These are phyloP conservation scores for Ustilago shanxiensis DNA, from an alignment of 1,284 basidiomycete genomes.

Conservation along the genomic window DNA sequence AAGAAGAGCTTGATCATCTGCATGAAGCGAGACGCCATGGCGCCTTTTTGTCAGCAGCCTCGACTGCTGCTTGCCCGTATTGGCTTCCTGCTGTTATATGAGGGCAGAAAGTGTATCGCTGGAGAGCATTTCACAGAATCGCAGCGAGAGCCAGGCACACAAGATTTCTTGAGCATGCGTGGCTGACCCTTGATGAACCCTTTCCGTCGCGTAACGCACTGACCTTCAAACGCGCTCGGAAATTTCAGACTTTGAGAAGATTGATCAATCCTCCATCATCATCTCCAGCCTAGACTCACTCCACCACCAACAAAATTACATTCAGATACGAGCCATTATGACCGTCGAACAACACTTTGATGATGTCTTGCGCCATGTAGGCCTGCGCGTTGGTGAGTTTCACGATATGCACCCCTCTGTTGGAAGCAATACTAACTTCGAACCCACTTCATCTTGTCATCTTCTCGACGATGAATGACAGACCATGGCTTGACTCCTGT, in stretches of 20 bases:
- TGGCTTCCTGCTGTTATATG: not conserved
- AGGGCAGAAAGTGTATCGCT: not conserved
- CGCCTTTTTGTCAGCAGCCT: not conserved
- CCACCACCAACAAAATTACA: no score
- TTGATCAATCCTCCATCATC: not conserved
- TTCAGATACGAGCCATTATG: constrained; percentile 22
- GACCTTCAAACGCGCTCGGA: constrained; percentile 5
- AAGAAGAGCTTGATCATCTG: not conserved
- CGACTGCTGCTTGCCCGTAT: not conserved
- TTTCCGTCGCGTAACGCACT: constrained; percentile 17
- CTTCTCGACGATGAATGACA: constrained; percentile 3
- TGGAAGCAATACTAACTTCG: not conserved
- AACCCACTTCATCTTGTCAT: not conserved
- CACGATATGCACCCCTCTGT: not conserved
- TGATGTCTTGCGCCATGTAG: constrained; percentile 43
- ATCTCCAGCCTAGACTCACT: not conserved
- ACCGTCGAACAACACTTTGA: constrained; percentile 34
- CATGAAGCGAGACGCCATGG: constrained; percentile 7
- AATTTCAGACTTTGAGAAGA: not conserved
- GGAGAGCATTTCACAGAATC: not conserved
- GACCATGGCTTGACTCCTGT: constrained; percentile 46
- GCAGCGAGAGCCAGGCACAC: not conserved
- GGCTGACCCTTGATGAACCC: not conserved
- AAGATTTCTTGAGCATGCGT: not conserved
- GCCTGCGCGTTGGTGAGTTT: constrained; percentile 46